Conservation (phyloP, 1,284 basidiomycete genomes). For the Pterulicium gracile region DNA sequence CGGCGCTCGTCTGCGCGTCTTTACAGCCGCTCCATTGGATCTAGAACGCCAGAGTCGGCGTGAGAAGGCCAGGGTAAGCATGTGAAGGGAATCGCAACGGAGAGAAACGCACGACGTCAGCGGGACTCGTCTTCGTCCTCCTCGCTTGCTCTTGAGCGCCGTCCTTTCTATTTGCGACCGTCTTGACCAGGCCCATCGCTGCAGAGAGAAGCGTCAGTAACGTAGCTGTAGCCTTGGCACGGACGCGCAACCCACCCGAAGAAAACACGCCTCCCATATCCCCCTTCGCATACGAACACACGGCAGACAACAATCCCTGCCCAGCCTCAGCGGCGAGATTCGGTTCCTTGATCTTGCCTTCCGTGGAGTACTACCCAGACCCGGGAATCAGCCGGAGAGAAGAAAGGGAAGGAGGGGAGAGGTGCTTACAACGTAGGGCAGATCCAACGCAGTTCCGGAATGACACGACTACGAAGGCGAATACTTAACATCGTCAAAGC, state of each 20-base stretch:
- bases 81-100: neutral
- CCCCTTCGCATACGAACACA: slow-evolving; percentile 61
- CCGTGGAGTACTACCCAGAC: slow-evolving; percentile 83
- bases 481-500: neutral
- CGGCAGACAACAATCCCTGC: slow-evolving; percentile 59
- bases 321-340: slow-evolving; percentile 75
- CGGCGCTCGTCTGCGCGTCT: slow-evolving; percentile 88
- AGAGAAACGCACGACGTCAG: slow-evolving; percentile 41
- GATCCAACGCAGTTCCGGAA: slow-evolving; percentile 59
- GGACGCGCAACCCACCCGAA: slow-evolving; percentile 18
- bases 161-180: slow-evolving; percentile 32
- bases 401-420: slow-evolving; percentile 1
- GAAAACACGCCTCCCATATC: slow-evolving; percentile 69
- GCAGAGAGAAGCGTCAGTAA: neutral
- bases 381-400: neutral
- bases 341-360: slow-evolving; percentile 90
- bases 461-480: slow-evolving; percentile 42
- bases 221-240: neutral
- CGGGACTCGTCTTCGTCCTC: slow-evolving; percentile 69
- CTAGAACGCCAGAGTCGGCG: slow-evolving; percentile 13
- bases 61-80: neutral
- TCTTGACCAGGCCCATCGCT: slow-evolving; percentile 35
- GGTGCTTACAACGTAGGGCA: slow-evolving; percentile 44
- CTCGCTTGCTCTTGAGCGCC: slow-evolving; percentile 56
- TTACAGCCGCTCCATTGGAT: slow-evolving; percentile 88